Conservation (phyloP, 805 yeast species). For the Grigorovia jiainica region DNA sequence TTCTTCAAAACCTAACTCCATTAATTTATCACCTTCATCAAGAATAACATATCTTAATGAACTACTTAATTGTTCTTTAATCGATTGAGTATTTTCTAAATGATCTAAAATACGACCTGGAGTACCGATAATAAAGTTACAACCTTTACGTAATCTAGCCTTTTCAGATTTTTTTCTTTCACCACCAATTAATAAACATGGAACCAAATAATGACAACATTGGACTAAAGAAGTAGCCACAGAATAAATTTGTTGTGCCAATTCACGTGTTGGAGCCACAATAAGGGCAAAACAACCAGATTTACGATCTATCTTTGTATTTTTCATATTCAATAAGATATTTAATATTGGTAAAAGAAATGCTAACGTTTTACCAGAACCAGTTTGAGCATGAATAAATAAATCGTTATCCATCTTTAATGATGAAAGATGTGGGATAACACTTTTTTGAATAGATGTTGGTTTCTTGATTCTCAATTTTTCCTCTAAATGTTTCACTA, state of each 20-base stretch:
- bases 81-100: conserved; percentile 73
- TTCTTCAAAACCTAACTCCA: conserved; percentile 95
- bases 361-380: conserved; percentile 93
- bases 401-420: conserved; percentile 47
- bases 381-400: conserved; percentile 94
- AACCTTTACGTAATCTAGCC: conserved; percentile 92
- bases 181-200: conserved; percentile 96
- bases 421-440: conserved; percentile 51
- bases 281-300: conserved; percentile 86
- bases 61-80: conserved; percentile 46
- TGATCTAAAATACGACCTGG: conserved; percentile 96
- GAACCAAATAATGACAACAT: conserved; percentile 82
- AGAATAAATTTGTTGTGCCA: conserved; percentile 80
- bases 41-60: conserved; percentile 78
- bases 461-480: conserved; percentile 55
- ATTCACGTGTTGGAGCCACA: conserved; percentile 88
- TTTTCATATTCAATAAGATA: conserved; percentile 48
- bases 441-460: conserved; percentile 78
- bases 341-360: conserved; percentile 77
- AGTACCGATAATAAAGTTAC: conserved; percentile 90
- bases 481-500: conserved; percentile 46
- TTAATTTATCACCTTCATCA: conserved; percentile 94
- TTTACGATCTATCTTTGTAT: conserved; percentile 39
- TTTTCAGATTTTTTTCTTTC: conserved; percentile 96
- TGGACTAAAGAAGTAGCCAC: conserved; percentile 66